phyloP scores from a whole-genome alignment of 2,329 filamentous ascomycete species.

The Conoideocrella luteorostrata region DNA sequence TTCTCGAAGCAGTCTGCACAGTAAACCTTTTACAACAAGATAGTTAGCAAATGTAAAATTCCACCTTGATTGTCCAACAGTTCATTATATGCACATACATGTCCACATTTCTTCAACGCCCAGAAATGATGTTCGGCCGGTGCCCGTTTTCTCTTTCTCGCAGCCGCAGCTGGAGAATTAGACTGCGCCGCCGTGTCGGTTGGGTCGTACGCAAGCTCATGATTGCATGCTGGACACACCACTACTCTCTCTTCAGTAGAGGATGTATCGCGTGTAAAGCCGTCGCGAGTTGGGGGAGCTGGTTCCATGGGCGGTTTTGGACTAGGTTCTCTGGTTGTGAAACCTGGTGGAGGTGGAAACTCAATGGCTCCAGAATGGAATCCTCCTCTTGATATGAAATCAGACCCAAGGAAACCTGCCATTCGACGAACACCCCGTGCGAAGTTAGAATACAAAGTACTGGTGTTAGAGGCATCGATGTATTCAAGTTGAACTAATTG shows the following conservation, averaged over 20 bases:
- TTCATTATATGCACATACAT: constrained; percentile 51
- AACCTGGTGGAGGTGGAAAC: constrained; percentile 22
- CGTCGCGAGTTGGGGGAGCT: constrained; percentile 59
- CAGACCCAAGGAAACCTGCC: constrained; percentile 18
- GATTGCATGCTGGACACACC: constrained; percentile 79
- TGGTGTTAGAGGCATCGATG: constrained; percentile 12
- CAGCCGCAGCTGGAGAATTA: constrained; percentile 11
- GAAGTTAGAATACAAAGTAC: constrained; percentile 12
- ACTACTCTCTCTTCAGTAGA: constrained; percentile 61
- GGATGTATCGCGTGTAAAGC: constrained; percentile 69
- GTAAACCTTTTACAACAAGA: constrained; percentile 44
- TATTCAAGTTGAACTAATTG: constrained; percentile 21
- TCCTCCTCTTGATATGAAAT: constrained; percentile 13
- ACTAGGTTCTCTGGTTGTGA: constrained; percentile 25
- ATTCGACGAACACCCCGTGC: constrained; percentile 20
- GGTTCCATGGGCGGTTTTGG: constrained; percentile 51
- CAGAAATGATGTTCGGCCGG: constrained; percentile 78
- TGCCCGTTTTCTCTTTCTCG: constrained; percentile 38
- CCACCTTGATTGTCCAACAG: not conserved
- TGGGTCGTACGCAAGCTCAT: constrained; percentile 73
- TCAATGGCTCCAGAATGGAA: constrained; percentile 14
- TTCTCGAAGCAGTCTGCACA: constrained; percentile 56
- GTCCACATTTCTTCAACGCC: constrained; percentile 85
- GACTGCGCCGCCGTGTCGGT: constrained; percentile 22
- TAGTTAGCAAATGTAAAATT: not conserved